Percentiles rank a stretch among this genome's conserved stretches.
These are phyloP conservation scores for Trametes cinnabarina DNA, from an alignment of 768 basidiomycete species.

Conservation along the genomic window DNA sequence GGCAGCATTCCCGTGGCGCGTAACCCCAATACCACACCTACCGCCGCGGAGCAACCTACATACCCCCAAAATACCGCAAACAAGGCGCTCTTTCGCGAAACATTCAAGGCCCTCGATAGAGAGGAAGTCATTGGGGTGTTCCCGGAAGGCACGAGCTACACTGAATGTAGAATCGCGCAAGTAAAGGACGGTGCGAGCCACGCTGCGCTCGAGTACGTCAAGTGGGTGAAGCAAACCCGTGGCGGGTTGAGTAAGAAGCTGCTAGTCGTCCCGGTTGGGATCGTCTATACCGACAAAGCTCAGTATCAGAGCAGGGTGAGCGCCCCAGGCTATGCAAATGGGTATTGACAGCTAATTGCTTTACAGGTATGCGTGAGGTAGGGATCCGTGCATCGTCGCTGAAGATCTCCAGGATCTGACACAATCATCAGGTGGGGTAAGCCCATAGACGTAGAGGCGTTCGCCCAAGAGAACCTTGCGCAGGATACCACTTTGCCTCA, in stretches of 20 bases:
- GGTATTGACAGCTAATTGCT: neutral
- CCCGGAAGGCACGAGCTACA: slow-evolving; percentile 91
- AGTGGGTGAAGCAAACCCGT: slow-evolving; percentile 52
- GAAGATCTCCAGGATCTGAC: neutral
- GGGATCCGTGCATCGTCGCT: neutral
- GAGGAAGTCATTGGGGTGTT: slow-evolving; percentile 89
- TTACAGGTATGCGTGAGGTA: slow-evolving; percentile 61
- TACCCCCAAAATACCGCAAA: slow-evolving; percentile 33
- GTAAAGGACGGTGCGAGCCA: slow-evolving; percentile 92
- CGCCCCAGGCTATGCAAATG: neutral
- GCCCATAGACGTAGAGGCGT: slow-evolving; percentile 73
- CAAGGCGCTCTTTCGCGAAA: slow-evolving; percentile 83
- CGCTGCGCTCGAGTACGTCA: slow-evolving; percentile 88
- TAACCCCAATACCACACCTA: slow-evolving; percentile 38
- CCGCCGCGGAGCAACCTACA: neutral
- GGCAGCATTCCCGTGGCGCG: slow-evolving; percentile 97
- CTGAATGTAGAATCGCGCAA: slow-evolving; percentile 87
- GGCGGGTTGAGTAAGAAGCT: slow-evolving; percentile 36
- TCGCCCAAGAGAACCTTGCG: slow-evolving; percentile 71
- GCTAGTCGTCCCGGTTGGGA: slow-evolving; percentile 75
- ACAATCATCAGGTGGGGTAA: slow-evolving; percentile 64
- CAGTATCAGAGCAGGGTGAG: slow-evolving; percentile 89
- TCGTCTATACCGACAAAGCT: slow-evolving; percentile 93
- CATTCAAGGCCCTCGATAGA: slow-evolving; percentile 76
- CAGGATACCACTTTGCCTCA: slow-evolving; percentile 36